These are phyloP conservation scores for Aspergillus melleus DNA, from an alignment of 2,329 filamentous ascomycete species.

Conservation along the genomic window DNA sequence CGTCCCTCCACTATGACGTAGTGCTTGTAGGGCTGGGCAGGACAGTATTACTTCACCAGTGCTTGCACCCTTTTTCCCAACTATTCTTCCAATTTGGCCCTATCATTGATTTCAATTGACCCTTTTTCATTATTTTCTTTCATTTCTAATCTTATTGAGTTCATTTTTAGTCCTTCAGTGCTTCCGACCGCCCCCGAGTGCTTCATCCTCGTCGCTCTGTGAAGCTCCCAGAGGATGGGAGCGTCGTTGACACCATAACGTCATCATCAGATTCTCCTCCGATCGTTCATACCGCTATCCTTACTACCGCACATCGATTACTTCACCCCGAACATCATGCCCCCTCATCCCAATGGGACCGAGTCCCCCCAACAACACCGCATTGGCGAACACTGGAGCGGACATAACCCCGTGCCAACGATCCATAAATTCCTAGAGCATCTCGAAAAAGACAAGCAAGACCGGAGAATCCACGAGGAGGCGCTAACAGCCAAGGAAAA, in stretches of 20 bases:
- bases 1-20: constrained; percentile 39
- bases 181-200: neutral
- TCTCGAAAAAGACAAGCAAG: constrained; percentile 75
- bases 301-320: neutral
- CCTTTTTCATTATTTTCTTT: neutral
- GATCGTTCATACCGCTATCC: neutral
- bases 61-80: neutral
- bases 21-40: constrained; percentile 3
- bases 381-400: constrained; percentile 73
- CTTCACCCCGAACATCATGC: constrained; percentile 12
- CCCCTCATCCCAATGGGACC: constrained; percentile 14
- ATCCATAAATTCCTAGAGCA: constrained; percentile 79
- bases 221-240: neutral
- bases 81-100: neutral
- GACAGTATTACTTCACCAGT: constrained; percentile 7
- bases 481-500: constrained; percentile 9
- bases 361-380: constrained; percentile 41
- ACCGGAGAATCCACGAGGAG: constrained; percentile 56
- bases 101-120: neutral
- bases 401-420: constrained; percentile 79
- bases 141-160: neutral
- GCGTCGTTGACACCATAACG: neutral
- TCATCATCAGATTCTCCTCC: too few species aligned
- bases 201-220: neutral
- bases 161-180: too few species aligned